Evolutionary conservation across 345 rosid species (phyloP).

Genomic region (Rhodamnia argentea): DNA sequence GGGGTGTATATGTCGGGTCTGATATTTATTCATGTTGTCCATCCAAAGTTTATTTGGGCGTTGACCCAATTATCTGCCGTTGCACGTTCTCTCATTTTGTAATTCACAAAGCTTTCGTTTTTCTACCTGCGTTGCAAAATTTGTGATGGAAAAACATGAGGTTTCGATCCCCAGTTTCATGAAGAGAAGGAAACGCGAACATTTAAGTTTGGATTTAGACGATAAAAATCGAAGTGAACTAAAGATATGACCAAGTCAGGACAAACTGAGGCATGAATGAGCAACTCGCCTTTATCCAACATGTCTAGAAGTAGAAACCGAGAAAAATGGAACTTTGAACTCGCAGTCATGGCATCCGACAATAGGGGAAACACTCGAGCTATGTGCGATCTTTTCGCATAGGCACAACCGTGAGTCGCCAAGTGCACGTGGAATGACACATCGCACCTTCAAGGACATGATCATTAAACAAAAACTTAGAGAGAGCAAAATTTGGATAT

Average conservation of each 20-base stretch:
- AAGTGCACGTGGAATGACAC: not conserved
- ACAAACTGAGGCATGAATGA: not conserved
- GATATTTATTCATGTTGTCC: not conserved
- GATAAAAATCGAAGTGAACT: not conserved
- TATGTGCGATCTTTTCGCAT: not conserved
- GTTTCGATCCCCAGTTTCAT: not conserved
- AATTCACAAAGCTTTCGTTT: not conserved
- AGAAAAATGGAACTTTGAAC: not conserved
- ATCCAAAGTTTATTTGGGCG: not conserved
- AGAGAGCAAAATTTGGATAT: not conserved
- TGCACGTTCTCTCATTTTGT: not conserved
- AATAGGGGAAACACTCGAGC: too few relatives aligned
- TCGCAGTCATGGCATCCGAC: too few relatives aligned
- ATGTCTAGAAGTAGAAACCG: not conserved
- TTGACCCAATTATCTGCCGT: too few relatives aligned
- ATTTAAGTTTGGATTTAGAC: not conserved
- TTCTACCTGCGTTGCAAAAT: not conserved
- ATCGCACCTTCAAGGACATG: not conserved
- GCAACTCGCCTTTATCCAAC: not conserved
- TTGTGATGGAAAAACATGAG: not conserved
- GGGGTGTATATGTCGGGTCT: not conserved
- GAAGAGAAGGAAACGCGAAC: not conserved
- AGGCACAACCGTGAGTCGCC: not conserved
- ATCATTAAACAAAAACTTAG: not conserved
- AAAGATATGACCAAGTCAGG: not conserved